Conservation (phyloP, 306 rosid genomes). For the Dryas drummondii region DNA sequence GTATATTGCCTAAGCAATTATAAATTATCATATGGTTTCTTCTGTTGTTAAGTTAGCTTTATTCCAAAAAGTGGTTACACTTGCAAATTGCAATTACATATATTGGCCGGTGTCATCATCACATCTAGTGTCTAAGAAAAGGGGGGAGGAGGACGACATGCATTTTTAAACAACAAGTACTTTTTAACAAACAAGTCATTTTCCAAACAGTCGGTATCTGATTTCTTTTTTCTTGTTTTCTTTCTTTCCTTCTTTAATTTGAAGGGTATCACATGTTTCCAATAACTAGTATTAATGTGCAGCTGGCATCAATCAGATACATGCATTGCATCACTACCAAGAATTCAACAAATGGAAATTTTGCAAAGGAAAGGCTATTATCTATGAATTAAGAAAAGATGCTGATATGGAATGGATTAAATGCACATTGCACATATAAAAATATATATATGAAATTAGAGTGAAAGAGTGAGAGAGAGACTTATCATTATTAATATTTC, state of each 20-base stretch:
- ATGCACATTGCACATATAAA: conserved; percentile 1
- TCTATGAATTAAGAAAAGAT: conserved; percentile 27
- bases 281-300: conserved; percentile 38
- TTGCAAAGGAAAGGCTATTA: conserved; percentile 31
- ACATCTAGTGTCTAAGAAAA: background rate
- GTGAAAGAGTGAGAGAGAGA: conserved; percentile 14
- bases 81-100: background rate
- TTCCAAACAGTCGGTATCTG: conserved; percentile 36
- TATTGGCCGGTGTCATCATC: background rate
- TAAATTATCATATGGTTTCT: no score
- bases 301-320: conserved; percentile 53
- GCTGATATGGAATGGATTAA: conserved; percentile 25
- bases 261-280: conserved; percentile 46
- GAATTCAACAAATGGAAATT: conserved; percentile 46
- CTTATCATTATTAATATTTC: conserved; percentile 3
- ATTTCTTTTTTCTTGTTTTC: background rate
- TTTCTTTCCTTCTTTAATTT: background rate
- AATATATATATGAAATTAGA: background rate
- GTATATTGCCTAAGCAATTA: no score
- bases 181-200: conserved; percentile 43
- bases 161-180: background rate
- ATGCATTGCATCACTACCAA: conserved; percentile 29
- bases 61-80: no score
- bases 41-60: no score
- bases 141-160: background rate